phyloP scores from a whole-genome alignment of 208 protist species.

The Leishmania martiniquensis region DNA sequence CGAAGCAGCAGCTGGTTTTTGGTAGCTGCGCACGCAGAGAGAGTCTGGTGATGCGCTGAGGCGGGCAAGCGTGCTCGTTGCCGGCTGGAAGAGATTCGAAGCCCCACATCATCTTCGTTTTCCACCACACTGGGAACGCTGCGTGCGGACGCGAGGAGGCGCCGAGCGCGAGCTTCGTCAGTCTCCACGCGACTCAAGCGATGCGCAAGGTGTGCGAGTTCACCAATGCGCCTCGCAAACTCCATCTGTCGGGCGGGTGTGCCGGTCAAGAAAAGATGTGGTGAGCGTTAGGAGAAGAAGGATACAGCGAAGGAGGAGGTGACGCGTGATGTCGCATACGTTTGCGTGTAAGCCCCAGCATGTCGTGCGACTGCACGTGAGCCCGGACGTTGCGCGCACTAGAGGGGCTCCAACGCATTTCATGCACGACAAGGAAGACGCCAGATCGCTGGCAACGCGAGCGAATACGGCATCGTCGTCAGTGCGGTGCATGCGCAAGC shows the following conservation, averaged over 20 bases:
- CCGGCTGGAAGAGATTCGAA: background rate
- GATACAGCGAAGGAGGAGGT: background rate
- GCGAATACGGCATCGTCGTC: background rate
- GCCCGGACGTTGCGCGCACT: background rate
- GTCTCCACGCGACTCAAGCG: constrained; percentile 19
- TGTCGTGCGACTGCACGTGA: background rate
- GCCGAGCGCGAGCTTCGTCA: constrained; percentile 16
- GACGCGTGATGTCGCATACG: background rate
- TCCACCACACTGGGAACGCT: background rate
- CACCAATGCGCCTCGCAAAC: constrained; percentile 25
- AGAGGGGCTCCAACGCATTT: background rate
- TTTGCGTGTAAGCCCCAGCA: background rate
- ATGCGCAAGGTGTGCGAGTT: constrained; percentile 19
- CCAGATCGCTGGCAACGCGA: background rate
- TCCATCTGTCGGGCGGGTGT: constrained; percentile 14
- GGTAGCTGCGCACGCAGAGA: background rate
- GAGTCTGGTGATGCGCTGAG: background rate
- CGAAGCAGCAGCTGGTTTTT: constrained; percentile 73
- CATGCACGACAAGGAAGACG: background rate
- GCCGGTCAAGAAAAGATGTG: background rate
- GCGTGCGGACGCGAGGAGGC: constrained; percentile 2
- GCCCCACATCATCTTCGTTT: background rate
- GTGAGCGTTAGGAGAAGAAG: background rate
- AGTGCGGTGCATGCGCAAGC: too few relatives aligned
- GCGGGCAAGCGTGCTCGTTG: background rate